Evolutionary conservation across 164 flowering plant genomes (phyloP).

Genomic region (Stephania cephalantha): DNA sequence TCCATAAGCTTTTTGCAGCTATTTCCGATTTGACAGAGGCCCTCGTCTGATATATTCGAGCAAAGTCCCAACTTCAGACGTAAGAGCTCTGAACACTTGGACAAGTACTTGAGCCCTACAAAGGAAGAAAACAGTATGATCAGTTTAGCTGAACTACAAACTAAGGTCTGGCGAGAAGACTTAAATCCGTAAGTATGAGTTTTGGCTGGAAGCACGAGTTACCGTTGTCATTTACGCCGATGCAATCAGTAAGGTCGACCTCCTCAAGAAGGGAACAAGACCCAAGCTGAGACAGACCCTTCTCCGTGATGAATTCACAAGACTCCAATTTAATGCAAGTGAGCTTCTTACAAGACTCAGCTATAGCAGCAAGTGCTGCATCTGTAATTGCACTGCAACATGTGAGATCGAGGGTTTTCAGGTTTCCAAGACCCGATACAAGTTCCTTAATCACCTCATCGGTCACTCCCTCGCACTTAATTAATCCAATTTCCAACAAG

Average conservation of each 20-base stretch:
- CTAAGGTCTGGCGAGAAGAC: background rate
- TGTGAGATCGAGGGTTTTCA: constrained; percentile 50
- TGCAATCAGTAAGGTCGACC: constrained; percentile 72
- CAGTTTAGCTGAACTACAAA: background rate
- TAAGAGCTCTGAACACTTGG: constrained; percentile 43
- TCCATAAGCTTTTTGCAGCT: constrained; percentile 44
- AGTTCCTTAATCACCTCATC: constrained; percentile 46
- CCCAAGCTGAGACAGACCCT: constrained; percentile 43
- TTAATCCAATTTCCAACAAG: constrained; percentile 49
- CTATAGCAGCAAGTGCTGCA: constrained; percentile 44
- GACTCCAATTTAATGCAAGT: constrained; percentile 59
- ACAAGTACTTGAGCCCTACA: constrained; percentile 53
- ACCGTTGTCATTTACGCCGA: constrained; percentile 51
- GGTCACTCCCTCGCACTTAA: constrained; percentile 62
- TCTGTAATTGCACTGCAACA: constrained; percentile 57
- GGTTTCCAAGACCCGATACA: constrained; percentile 30
- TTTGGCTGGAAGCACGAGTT: background rate
- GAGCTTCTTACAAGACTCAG: constrained; percentile 44
- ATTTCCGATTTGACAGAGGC: constrained; percentile 45
- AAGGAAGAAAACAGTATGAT: background rate
- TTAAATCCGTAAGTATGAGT: background rate
- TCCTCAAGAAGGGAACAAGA: constrained; percentile 40
- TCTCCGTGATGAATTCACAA: constrained; percentile 43
- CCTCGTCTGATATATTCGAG: constrained; percentile 43
- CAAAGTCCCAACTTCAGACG: constrained; percentile 63